Evolutionary conservation across 495 filamentous ascomycete genomes (phyloP).

Genomic region (Xylaria venustula): DNA sequence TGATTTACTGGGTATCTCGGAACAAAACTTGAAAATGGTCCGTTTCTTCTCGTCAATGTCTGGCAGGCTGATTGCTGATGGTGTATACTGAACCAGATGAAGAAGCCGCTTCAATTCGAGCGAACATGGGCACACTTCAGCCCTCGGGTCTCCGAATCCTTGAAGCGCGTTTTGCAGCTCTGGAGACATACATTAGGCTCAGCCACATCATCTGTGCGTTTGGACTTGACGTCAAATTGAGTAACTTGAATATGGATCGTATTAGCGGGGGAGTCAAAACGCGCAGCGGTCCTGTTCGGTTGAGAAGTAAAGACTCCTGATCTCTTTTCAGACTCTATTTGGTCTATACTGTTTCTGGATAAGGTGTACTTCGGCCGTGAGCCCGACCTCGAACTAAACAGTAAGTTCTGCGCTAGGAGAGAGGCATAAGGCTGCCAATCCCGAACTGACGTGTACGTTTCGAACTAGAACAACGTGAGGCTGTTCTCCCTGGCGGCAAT

Average conservation of each 20-base stretch:
- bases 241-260: not conserved
- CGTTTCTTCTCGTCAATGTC: constrained; percentile 2
- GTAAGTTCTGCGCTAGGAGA: too few species aligned
- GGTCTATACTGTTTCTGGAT: too few species aligned
- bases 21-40: not conserved
- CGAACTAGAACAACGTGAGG: too few species aligned
- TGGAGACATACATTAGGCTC: not conserved
- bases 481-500: too few species aligned
- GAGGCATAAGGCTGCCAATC: too few species aligned
- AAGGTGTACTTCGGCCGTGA: too few species aligned
- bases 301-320: not conserved
- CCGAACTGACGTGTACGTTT: too few species aligned
- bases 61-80: not conserved
- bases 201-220: not conserved
- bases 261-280: not conserved
- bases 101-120: not conserved
- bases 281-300: not conserved
- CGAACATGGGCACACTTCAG: not conserved
- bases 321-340: too few species aligned
- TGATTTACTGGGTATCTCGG: too few species aligned
- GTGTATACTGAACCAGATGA: not conserved
- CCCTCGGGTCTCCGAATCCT: constrained; percentile 3
- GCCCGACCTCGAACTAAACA: too few species aligned
- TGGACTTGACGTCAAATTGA: not conserved
- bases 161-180: not conserved